These are phyloP conservation scores for Niebla homalea DNA, from an alignment of 495 filamentous ascomycete genomes.

Conservation along the genomic window DNA sequence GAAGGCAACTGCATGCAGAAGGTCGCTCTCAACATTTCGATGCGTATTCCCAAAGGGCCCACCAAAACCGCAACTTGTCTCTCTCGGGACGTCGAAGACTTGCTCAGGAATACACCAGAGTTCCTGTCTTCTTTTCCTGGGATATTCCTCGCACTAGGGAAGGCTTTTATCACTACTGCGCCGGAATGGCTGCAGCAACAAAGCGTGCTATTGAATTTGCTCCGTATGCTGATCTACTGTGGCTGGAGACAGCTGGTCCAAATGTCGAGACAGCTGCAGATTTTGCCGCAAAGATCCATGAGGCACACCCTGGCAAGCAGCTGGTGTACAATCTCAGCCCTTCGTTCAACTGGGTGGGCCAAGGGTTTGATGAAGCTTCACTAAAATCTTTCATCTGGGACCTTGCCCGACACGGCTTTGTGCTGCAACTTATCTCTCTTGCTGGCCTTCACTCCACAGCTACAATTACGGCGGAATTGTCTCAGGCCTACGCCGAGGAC, in stretches of 20 bases:
- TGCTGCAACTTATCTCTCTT: slow-evolving; percentile 82
- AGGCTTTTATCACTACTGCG: slow-evolving; percentile 90
- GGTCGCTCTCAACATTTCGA: slow-evolving; percentile 36
- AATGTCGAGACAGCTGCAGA: slow-evolving; percentile 57
- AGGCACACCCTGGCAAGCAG: slow-evolving; percentile 56
- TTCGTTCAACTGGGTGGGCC: slow-evolving; percentile 96
- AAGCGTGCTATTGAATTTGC: slow-evolving; percentile 85
- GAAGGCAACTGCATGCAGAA: slow-evolving; percentile 3
- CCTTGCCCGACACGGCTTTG: slow-evolving; percentile 79
- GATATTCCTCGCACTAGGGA: slow-evolving; percentile 89
- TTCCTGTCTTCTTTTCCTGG: slow-evolving; percentile 70
- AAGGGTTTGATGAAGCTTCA: slow-evolving; percentile 70
- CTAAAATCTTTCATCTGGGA: slow-evolving; percentile 92
- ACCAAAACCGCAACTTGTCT: slow-evolving; percentile 53
- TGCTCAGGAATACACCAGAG: slow-evolving; percentile 48
- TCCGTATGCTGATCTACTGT: slow-evolving; percentile 88
- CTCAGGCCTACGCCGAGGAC: slow-evolving; percentile 67
- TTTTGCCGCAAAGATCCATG: slow-evolving; percentile 64
- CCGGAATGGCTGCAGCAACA: slow-evolving; percentile 76
- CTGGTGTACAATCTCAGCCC: slow-evolving; percentile 93
- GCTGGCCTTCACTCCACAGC: slow-evolving; percentile 85
- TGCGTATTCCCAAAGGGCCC: slow-evolving; percentile 48
- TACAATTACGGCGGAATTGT: slow-evolving; percentile 74
- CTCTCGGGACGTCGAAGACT: slow-evolving; percentile 61
- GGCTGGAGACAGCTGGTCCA: slow-evolving; percentile 91